Percentiles rank a stretch among this genome's conserved stretches.
These are phyloP conservation scores for Bretziella fagacearum DNA, from an alignment of 2,329 filamentous ascomycete species.

Conservation along the genomic window DNA sequence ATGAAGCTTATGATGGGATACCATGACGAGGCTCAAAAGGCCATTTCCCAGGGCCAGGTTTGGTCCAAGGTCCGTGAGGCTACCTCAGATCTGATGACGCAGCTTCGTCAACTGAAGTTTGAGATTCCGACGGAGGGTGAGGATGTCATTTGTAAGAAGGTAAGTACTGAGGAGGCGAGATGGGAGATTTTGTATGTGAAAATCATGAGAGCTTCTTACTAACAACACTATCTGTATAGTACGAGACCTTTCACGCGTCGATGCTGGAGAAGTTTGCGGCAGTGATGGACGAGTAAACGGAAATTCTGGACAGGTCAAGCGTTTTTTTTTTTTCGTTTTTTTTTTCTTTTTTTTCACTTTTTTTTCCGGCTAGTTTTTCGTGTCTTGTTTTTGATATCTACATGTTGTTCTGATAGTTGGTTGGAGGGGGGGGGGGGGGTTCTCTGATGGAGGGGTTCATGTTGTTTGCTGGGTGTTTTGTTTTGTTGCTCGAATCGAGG, in stretches of 20 bases:
- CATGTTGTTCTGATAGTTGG: neutral
- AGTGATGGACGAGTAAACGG: conserved; percentile 73
- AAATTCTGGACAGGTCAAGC: neutral
- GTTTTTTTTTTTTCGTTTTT: conserved; percentile 6
- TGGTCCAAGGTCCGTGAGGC: conserved; percentile 90
- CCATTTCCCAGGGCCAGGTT: conserved; percentile 71
- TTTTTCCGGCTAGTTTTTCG: no score
- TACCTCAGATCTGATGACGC: conserved; percentile 68
- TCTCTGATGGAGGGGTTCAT: neutral
- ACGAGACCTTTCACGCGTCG: conserved; percentile 75
- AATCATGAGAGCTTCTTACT: no score
- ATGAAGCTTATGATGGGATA: conserved; percentile 99
- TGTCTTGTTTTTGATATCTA: conserved; percentile 2
- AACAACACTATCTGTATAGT: conserved; percentile 39
- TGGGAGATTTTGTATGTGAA: no score
- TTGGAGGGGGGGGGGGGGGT: neutral
- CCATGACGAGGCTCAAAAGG: conserved; percentile 95
- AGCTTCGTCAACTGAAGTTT: conserved; percentile 89
- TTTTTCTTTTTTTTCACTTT: no score
- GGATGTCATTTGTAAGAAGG: conserved; percentile 69
- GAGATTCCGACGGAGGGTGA: conserved; percentile 78
- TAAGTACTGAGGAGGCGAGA: conserved; percentile 20
- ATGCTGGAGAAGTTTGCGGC: conserved; percentile 97
- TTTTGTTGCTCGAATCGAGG: neutral
- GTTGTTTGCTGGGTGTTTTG: neutral